Evolutionary conservation across 2,329 filamentous ascomycete species (phyloP), one percentile per base, ranked within the genome.

Genomic region (Tolypocladium album): DNA sequence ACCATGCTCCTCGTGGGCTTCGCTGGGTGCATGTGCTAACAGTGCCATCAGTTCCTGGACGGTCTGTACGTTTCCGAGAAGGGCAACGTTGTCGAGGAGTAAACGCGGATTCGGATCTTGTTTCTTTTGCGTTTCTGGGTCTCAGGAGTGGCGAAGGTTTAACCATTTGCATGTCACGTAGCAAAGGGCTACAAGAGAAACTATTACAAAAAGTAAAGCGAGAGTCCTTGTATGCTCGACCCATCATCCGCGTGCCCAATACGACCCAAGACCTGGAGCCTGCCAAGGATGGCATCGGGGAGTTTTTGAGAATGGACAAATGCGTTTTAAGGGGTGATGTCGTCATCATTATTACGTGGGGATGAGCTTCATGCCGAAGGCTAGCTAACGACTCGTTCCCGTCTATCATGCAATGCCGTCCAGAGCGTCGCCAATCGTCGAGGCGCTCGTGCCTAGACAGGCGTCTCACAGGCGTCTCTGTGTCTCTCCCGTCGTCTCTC

Each of bases 31-130:
- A n/a, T 8, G 36, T 58, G 62, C 66, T 71, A 64, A 68, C 69
- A 64, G 60, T 57, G 58, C 38, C 27, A 34, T 31, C 72, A 95
- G 90, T 99, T 99, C 89, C 88, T 99, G 86, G 95, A 99, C 83
- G 94, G 94, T 88, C 86, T 99, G 79, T 99, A 99, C 85, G 94
- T 99, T 75, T 97, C 92, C 76, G 94, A 99, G 89, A 89, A 91
- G 84, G 89, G 89, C 80, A 96, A 97, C 88, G 88, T 99, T 74
- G 83, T 85, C 70, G 88, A 91, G 75, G 87, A 87, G 67, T 78
- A 83, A 70, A 78, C 76, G 76, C 64, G 67, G 66, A 68, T 65
- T 69, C 69, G 73, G 73, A 74, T 72, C 70, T 74, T 75, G 77
- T 77, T 80, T 79, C 78, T 77, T 79, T 79, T 79, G 75, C 75